Percentiles rank a stretch among this genome's conserved stretches.
Conservation (phyloP, 495 filamentous ascomycete species). For the Niebla homalea region DNA sequence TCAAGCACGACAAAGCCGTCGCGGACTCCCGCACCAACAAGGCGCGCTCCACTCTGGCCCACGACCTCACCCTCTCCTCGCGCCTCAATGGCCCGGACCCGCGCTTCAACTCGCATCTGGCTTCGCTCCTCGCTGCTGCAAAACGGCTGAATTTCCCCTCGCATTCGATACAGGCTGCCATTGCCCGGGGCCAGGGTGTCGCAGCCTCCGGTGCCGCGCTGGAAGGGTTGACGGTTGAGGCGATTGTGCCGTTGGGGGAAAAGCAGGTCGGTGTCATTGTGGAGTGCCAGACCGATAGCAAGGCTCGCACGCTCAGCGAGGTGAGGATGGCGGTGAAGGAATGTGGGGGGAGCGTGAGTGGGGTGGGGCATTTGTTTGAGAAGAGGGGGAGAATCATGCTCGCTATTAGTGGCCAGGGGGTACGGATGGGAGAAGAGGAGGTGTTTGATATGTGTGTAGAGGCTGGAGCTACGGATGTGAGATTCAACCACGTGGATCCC, state of each 20-base stretch:
- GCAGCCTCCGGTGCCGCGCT: slow-evolving; percentile 57
- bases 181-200: slow-evolving; percentile 75
- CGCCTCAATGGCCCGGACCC: slow-evolving; percentile 47
- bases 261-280: slow-evolving; percentile 67
- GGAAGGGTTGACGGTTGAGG: slow-evolving; percentile 67
- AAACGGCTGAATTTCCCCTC: slow-evolving; percentile 85
- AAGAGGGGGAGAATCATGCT: slow-evolving; percentile 61
- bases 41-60: neutral
- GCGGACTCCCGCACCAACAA: slow-evolving; percentile 37
- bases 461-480: slow-evolving; percentile 67
- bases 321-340: slow-evolving; percentile 55
- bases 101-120: slow-evolving; percentile 59
- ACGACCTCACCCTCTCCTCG: slow-evolving; percentile 6
- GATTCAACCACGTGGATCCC: too few species aligned
- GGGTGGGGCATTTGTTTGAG: slow-evolving; percentile 73
- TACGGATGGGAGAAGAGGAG: slow-evolving; percentile 51
- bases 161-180: slow-evolving; percentile 64
- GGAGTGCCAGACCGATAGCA: slow-evolving; percentile 74
- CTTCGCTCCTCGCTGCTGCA: slow-evolving; percentile 54
- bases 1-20: slow-evolving; percentile 83
- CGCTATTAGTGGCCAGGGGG: slow-evolving; percentile 33
- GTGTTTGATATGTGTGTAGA: slow-evolving; percentile 77
- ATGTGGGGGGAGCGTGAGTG: slow-evolving; percentile 49
- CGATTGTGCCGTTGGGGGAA: slow-evolving; percentile 48
- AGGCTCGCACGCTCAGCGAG: slow-evolving; percentile 56